Evolutionary conservation across 2,329 filamentous ascomycete species (phyloP), one percentile per base, ranked within the genome.

Genomic region (Alternaria triticina): DNA sequence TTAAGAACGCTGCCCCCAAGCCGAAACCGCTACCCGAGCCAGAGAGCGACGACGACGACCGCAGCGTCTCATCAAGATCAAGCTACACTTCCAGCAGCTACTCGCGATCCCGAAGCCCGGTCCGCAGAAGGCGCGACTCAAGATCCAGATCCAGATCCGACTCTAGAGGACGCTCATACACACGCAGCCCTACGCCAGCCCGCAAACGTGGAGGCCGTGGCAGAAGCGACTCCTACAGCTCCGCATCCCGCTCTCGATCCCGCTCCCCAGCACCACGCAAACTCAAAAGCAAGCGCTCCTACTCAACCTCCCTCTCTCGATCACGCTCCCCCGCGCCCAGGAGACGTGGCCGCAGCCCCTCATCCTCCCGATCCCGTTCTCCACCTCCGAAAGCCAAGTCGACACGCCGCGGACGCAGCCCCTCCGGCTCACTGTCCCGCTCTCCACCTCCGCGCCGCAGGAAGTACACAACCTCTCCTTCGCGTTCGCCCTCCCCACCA

Each of bases 1-100:
- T 99, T 60, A 91, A 94, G 78, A 97, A 94, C 75, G 72, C 65
- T 36, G 88, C 96, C 81, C 94, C 94, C 12, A 96, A 96, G 77
- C 94, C 94, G 3, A 86, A 91, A 2, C 89, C 93, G 6, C 64
- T 79, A 3, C 78, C 77, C 6, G 75, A 74, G 56, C 72, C 75
- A 22, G 78, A 79, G 45, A 75, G 72, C 57, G 77, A 79, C 3
- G 76, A 75, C 15, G 77, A 78, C 40, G 70, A 72, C 22, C 72
- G 77, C 12, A 79, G 76, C 49, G 70, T 77, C 2, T 78, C 76
- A 0, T 76, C 73, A 13, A 74, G 76, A 51, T 79, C 77, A 2
- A 74, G 71, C 12, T 80, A 80, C 61, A 71, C 70, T 1, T 72
- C 71, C 11, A 71, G 70, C 12, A 77, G 71, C 46, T 70, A 73